phyloP scores from a whole-genome alignment of 352 stramenopile species.

The Globisporangium recalcitrans region DNA sequence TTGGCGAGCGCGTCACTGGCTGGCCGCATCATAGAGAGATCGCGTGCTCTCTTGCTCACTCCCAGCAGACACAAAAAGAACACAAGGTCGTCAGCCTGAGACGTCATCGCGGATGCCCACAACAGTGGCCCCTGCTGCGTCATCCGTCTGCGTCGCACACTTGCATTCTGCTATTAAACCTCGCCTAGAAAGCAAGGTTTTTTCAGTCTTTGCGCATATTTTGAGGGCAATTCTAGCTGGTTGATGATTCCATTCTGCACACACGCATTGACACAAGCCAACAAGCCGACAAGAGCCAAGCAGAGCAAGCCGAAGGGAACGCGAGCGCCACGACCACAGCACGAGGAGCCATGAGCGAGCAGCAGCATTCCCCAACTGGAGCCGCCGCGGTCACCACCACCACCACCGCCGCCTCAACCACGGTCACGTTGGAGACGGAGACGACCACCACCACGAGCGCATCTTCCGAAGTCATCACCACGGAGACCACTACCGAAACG shows the following conservation, averaged over 20 bases:
- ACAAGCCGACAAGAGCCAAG: slow-evolving; percentile 1
- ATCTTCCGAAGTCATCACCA: slow-evolving; percentile 6
- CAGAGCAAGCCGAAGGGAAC: background rate
- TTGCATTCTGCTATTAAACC: background rate
- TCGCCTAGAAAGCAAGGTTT: background rate
- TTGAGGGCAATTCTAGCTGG: background rate
- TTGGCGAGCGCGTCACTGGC: background rate
- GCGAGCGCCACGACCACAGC: too few species aligned
- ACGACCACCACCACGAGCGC: background rate
- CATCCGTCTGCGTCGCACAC: slow-evolving; percentile 5
- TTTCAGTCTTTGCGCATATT: background rate
- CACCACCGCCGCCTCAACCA: background rate
- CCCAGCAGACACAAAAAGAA: background rate
- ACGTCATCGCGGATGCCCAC: background rate
- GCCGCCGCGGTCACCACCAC: slow-evolving; percentile 3
- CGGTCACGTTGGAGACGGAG: background rate
- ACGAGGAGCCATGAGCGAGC: slow-evolving; percentile 7
- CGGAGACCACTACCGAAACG: slow-evolving; percentile 6
- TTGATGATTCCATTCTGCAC: slow-evolving; percentile 6
- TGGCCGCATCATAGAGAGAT: background rate
- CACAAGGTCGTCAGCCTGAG: background rate
- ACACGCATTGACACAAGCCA: background rate
- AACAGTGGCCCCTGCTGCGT: slow-evolving; percentile 14
- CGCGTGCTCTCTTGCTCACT: background rate
- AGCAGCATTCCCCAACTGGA: slow-evolving; percentile 17